Conservation (phyloP, 495 filamentous ascomycete genomes). For the Neurospora sp. region DNA sequence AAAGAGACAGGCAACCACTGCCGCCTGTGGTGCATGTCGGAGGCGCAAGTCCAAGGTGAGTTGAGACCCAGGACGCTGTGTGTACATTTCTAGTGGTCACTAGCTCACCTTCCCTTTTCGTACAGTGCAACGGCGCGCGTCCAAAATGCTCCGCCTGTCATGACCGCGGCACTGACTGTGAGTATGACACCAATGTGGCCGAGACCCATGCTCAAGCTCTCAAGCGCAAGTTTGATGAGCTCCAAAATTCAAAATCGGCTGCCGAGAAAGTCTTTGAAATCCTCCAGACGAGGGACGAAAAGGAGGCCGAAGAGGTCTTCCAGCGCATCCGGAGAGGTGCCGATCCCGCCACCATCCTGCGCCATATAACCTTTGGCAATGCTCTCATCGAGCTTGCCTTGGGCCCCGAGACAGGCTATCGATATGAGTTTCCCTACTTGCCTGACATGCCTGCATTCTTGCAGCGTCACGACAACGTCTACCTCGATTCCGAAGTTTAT, state of each 20-base stretch:
- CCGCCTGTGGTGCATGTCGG: constrained; percentile 45
- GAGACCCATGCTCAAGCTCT: constrained; percentile 33
- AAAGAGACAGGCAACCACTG: constrained; percentile 36
- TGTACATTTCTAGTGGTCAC: background rate
- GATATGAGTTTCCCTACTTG: constrained; percentile 33
- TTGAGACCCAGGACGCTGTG: background rate
- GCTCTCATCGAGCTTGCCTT: constrained; percentile 28
- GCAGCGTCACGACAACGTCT: constrained; percentile 21
- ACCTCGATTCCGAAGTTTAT: constrained; percentile 30
- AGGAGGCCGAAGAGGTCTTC: constrained; percentile 26
- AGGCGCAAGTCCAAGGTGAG: constrained; percentile 46
- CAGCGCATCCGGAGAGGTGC: constrained; percentile 27
- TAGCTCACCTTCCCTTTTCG: constrained; percentile 1
- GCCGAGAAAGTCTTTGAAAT: constrained; percentile 27
- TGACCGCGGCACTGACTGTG: constrained; percentile 24
- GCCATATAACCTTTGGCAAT: constrained; percentile 30
- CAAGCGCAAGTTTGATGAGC: constrained; percentile 30
- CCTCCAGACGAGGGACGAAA: constrained; percentile 20
- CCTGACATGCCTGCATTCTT: constrained; percentile 28
- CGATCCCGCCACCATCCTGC: constrained; percentile 23
- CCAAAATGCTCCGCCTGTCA: constrained; percentile 27
- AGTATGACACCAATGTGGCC: constrained; percentile 26
- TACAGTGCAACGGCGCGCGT: constrained; percentile 29
- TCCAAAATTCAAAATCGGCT: constrained; percentile 22
- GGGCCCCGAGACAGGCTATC: constrained; percentile 26